Base-by-base conservation (phyloP, 441 rosid species). In the Biscutella laevigata region DNA sequence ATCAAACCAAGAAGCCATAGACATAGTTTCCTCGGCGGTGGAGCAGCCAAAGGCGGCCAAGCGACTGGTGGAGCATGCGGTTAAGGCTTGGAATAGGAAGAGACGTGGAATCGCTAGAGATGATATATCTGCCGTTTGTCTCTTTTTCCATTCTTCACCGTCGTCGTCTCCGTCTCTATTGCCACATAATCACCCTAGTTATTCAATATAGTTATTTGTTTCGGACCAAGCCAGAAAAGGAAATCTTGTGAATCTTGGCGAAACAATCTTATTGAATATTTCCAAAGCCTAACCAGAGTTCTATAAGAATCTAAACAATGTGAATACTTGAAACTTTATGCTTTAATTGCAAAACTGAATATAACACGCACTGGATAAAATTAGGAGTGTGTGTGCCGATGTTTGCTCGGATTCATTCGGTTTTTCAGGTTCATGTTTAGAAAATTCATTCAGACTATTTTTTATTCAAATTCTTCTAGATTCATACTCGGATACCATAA, bases 91-190 rank as follows among this genome's bases (percentile, higher is more conserved):
- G 97, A 81, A 76, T 62, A 66, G 53, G 32, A 83, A 77, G 76
- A 80, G 95, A 75, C 77, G 71, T 0, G 90, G 88, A 48, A 73
- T 82, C 9, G 96, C 96, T 0, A 75, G 66, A 90, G 99, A 94
- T 67, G 99, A 94, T 57, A 86, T 94, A 48, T 84, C 99, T 26
- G 99, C 94, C 15, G 66, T 86, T 50, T 94, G 99, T 71, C 83
- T 92, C 45, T 92, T 82, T 79, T 74, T 92, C 48, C 86, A 83
- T 58, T 55, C 88, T 33, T 58, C 80, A 39, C 1, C 75, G 10
- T 28, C 27, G 5, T 46, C 64, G 5, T 35, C 67, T n/a, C n/a
- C n/a, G 10, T 53, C 53, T 27, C 11, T 27, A n/a, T 45, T 27
- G 17, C 61, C 68, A 3, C 67, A 66, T 67, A 19, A 35, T 64